These are phyloP conservation scores for Tritrichomonas foetus DNA, from an alignment of 208 protist genomes.

Conservation along the genomic window DNA sequence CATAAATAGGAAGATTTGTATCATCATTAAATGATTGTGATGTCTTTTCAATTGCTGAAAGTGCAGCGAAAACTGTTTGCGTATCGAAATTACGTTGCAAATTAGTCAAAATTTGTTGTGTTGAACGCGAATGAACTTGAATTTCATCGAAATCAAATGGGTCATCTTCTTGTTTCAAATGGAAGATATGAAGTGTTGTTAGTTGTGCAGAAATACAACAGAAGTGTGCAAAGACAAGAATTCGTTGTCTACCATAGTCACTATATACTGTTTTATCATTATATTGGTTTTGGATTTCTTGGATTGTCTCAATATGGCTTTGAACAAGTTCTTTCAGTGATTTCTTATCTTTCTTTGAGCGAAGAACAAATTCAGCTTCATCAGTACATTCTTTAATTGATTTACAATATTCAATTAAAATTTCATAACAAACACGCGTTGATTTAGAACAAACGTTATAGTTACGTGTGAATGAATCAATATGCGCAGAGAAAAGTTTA, in stretches of 20 bases:
- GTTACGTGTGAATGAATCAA: neutral
- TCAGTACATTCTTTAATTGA: neutral
- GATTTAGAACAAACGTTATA: neutral
- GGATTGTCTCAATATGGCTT: neutral
- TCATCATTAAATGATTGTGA: no score
- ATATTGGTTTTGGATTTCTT: neutral
- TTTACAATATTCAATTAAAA: neutral
- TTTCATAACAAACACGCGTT: neutral
- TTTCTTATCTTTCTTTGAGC: neutral
- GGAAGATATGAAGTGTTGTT: neutral
- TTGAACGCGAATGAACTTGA: no score
- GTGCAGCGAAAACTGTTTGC: no score
- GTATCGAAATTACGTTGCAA: no score
- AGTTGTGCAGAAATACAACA: neutral
- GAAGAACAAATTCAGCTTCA: neutral
- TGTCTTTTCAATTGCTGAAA: no score
- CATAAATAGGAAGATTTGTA: no score
- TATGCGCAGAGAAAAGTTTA: neutral
- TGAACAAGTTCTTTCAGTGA: neutral
- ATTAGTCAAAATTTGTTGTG: no score
- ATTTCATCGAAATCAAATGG: no score
- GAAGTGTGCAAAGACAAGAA: neutral
- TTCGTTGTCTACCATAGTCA: neutral
- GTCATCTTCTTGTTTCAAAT: no score
- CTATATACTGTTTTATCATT: constrained; percentile 1